A percentile compares a stretch with the other conserved stretches of the same genome.
Conservation (phyloP, 208 protist genomes). For the Crithidia fasciculata region DNA sequence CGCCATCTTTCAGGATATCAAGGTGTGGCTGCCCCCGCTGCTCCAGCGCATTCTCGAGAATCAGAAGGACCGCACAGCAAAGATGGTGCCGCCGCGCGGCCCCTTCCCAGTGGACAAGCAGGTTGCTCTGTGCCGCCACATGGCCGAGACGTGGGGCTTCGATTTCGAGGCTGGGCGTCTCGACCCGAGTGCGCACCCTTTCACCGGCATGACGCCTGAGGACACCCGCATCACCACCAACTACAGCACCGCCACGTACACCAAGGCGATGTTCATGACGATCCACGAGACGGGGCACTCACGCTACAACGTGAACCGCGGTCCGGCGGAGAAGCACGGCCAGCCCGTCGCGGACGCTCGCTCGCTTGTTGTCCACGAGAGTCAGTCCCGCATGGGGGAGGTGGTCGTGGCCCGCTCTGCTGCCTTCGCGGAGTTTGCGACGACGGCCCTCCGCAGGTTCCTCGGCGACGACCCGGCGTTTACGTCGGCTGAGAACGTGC, state of each 20-base stretch:
- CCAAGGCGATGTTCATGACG: conserved; percentile 39
- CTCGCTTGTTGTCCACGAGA: conserved; percentile 81
- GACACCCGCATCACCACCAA: conserved; percentile 85
- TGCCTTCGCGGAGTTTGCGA: conserved; percentile 61
- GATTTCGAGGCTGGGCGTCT: conserved; percentile 75
- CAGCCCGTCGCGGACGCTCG: conserved; percentile 58
- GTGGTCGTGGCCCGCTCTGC: conserved; percentile 57
- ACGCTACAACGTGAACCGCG: conserved; percentile 63
- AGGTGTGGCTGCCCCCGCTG: conserved; percentile 59
- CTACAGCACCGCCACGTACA: conserved; percentile 52
- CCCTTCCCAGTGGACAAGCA: conserved; percentile 51
- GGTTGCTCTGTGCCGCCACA: conserved; percentile 30
- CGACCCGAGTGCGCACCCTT: conserved; percentile 76
- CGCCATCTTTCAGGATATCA: conserved; percentile 62
- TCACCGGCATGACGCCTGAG: conserved; percentile 57
- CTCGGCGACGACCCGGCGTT: conserved; percentile 56
- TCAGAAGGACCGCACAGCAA: conserved; percentile 26
- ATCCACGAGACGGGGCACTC: conserved; percentile 18
- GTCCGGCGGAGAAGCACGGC: conserved; percentile 38
- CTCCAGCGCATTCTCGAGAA: conserved; percentile 53
- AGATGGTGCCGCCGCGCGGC: conserved; percentile 8
- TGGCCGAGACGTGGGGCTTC: conserved; percentile 68
- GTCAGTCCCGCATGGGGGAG: conserved; percentile 81
- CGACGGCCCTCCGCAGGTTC: conserved; percentile 42
- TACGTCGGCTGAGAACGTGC: conserved; percentile 46